Evolutionary conservation across 768 basidiomycete species (phyloP), one percentile per base, ranked within the genome.

Genomic region (Gloeophyllum trabeum): DNA sequence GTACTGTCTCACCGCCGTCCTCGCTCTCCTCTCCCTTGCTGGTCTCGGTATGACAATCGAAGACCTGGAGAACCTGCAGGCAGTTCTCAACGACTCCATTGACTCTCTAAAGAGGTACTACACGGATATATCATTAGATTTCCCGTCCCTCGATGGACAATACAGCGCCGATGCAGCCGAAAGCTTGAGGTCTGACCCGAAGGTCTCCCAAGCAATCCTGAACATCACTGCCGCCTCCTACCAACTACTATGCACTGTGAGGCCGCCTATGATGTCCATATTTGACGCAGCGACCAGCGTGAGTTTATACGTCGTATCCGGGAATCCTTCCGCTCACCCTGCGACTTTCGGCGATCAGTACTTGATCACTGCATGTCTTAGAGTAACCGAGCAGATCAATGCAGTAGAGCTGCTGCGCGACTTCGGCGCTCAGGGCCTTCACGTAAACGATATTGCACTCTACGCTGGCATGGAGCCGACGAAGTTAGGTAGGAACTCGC

Each of bases 351-450:
- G 28, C 10, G 10, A 14, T 19, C 13, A 43, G 80, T 85, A 84
- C 51, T 79, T 83, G 51, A 64, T 87, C n/a, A 80, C 85, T 0
- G 75, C 81, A 3, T 85, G 81, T 52, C 64, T 88, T 58, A 75
- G 83, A 16, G 65, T 87, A 23, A 55, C 86, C 13, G 83, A 87
- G 54, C 76, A 79, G 3, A 71, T 81, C 1, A 78, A 86, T 51
- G 69, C 75, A 21, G 70, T 72, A 4, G 85, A 88, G 53, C 72
- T 86, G 12, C 63, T 88, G 1, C 71, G 79, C 7, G 78, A 76
- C 43, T 75, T 76, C 13, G 81, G 79, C 1, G 64, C 72, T 0
- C 45, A 54, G 12, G 73, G 72, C 10, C 51, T 75, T 44, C 75
- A 75, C 50, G 73, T 73, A 22, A 53, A 66, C 22, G 60, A 63